Base-by-base conservation (phyloP, 345 rosid genomes). In the Eucalyptus rudis region DNA sequence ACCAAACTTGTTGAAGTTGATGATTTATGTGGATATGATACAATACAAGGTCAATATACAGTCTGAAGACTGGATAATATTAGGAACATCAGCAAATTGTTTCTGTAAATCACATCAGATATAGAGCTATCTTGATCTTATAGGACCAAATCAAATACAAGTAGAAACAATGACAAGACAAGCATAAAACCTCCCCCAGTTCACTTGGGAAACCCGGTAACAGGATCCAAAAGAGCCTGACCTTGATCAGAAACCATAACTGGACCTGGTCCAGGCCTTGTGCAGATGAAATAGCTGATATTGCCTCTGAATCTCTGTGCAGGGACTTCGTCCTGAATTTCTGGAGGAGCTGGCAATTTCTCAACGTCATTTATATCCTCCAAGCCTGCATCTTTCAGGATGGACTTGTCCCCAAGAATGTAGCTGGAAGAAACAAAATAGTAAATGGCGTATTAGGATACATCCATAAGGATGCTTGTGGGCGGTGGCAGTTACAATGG, bases 201-300 rank as follows among this genome's bases (percentile, higher is more conserved):
- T 88, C 56, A 94, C 91, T 95, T 95, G 86, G 97, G 99, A 88
- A 96, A 91, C 86, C 99, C 98, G 6, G 96, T 94, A 90, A 90
- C 87, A 1, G 95, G 94, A 91, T 93, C 85, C 43, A 95, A 95
- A 92, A 96, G 99, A 43, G 98, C 95, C 68, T 91, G 92, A 47
- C 91, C 92, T 87, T 94, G 95, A 86, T 96, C 94, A 10, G 93
- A 86, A 87, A 97, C 94, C 93, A 96, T 68, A 88, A 93, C 94
- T 2, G 99, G 98, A 68, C 99, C 98, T 90, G 91, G 91, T 17
- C 99, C 99, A 45, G 98, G 95, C 93, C 94, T 93, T n/a, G 97
- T 97, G 89, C 99, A 96, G 88, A 97, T 97, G 91, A 97, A 95
- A 91, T 97, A 96, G 90, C 93, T 94, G 71, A 96, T 96, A 87